Evolutionary conservation across 805 yeast genomes (phyloP).

Genomic region (Myxozyma udenii): DNA sequence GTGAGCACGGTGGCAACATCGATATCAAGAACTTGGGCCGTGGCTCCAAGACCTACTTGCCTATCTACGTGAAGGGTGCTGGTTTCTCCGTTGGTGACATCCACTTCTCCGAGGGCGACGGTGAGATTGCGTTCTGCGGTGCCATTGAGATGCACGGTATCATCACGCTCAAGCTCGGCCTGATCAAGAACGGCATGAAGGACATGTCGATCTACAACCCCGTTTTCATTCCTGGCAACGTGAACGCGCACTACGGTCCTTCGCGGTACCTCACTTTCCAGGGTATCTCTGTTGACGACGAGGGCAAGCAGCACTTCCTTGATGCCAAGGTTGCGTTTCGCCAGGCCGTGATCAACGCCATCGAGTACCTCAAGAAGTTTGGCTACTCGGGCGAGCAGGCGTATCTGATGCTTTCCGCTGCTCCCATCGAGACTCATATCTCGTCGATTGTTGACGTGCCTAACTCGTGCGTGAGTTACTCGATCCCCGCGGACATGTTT

Average conservation of each 20-base stretch:
- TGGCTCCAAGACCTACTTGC: constrained; percentile 50
- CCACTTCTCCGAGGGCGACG: constrained; percentile 56
- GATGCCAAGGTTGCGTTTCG: constrained; percentile 52
- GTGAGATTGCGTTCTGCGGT: constrained; percentile 55
- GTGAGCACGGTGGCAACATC: constrained; percentile 53
- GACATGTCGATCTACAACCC: constrained; percentile 46
- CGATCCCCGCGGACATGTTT: constrained; percentile 52
- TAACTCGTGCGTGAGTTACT: constrained; percentile 51
- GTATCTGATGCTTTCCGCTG: constrained; percentile 46
- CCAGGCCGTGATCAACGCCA: constrained; percentile 50
- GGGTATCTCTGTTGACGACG: constrained; percentile 52
- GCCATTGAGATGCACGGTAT: constrained; percentile 54
- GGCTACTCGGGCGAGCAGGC: constrained; percentile 54
- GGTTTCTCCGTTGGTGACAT: constrained; percentile 50
- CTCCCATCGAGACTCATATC: constrained; percentile 52
- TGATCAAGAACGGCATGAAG: constrained; percentile 46
- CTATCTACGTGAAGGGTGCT: constrained; percentile 49
- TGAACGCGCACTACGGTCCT: constrained; percentile 50
- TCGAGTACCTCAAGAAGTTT: constrained; percentile 49
- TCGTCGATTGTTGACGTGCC: constrained; percentile 55
- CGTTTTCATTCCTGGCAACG: constrained; percentile 49
- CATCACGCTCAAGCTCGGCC: constrained; percentile 44
- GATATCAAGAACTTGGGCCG: constrained; percentile 51
- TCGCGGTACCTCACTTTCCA: constrained; percentile 51
- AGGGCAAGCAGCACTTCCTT: constrained; percentile 46